Conservation (phyloP, 2,329 filamentous ascomycete genomes). For the Fusarium annulatum region DNA sequence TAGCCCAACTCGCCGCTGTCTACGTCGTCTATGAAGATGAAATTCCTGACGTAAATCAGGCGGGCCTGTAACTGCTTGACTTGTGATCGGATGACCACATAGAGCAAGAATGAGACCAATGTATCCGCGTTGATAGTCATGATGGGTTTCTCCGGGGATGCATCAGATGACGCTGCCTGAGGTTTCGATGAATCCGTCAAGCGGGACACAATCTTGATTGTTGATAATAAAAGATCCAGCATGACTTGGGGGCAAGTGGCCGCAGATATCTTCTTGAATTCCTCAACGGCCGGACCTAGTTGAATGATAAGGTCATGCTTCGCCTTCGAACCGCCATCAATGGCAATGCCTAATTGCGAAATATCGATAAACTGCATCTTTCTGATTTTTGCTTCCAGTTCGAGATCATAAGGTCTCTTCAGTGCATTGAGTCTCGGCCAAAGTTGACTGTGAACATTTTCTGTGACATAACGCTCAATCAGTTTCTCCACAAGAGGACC, state of each 20-base stretch:
- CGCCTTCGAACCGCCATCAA: constrained; percentile 79
- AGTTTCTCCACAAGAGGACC: constrained; percentile 91
- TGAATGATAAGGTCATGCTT: constrained; percentile 85
- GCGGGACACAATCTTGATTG: constrained; percentile 84
- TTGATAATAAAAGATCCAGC: constrained; percentile 82
- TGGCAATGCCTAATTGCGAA: constrained; percentile 89
- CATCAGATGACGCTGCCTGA: constrained; percentile 49
- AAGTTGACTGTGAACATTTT: constrained; percentile 90
- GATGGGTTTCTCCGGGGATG: constrained; percentile 63
- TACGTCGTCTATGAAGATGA: constrained; percentile 97
- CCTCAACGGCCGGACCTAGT: constrained; percentile 82
- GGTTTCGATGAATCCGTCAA: constrained; percentile 64
- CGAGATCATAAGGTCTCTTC: constrained; percentile 83
- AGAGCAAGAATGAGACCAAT: constrained; percentile 87
- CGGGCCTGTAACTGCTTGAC: constrained; percentile 89
- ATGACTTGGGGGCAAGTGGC: constrained; percentile 89
- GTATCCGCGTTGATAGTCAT: constrained; percentile 85
- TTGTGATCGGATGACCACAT: constrained; percentile 92
- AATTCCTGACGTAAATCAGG: constrained; percentile 94
- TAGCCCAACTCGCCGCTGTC: constrained; percentile 97
- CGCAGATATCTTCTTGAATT: constrained; percentile 85
- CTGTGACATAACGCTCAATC: constrained; percentile 93
- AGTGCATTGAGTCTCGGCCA: constrained; percentile 85
- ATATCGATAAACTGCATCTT: constrained; percentile 96
- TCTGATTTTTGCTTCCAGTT: constrained; percentile 88